Conservation (phyloP, 306 rosid species). For the Acacia acuminata region DNA sequence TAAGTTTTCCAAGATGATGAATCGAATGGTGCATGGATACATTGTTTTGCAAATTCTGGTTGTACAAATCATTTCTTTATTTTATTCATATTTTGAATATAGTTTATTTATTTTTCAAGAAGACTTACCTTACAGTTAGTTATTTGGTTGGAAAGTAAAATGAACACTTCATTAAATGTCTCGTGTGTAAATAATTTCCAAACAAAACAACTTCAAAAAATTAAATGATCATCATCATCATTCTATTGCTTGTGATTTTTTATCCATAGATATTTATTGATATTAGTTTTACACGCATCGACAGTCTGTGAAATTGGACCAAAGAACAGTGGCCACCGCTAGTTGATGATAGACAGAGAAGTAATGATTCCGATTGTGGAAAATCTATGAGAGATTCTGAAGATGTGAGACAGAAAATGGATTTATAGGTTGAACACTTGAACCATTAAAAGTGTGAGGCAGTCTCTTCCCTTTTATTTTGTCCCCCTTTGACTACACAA, state of each 20-base stretch:
- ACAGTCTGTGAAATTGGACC: slow-evolving; percentile 28
- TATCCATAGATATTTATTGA: background rate
- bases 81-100: background rate
- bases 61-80: background rate
- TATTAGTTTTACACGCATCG: background rate
- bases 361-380: slow-evolving; percentile 28
- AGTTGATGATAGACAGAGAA: background rate
- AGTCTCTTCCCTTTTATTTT: background rate
- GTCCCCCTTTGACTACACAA: background rate
- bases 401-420: slow-evolving; percentile 1
- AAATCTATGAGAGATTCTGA: slow-evolving; percentile 16
- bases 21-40: background rate
- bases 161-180: no score
- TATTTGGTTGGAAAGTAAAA: no score
- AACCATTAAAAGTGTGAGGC: slow-evolving; percentile 30
- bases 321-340: slow-evolving; percentile 26
- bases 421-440: slow-evolving; percentile 10
- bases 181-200: background rate
- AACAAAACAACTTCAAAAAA: background rate
- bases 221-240: background rate
- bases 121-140: no score
- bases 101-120: no score
- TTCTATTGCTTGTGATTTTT: background rate
- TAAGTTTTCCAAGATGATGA: background rate
- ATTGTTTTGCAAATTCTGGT: background rate